Evolutionary conservation across 345 rosid genomes (phyloP).

Genomic region (Arabidopsis suecica): DNA sequence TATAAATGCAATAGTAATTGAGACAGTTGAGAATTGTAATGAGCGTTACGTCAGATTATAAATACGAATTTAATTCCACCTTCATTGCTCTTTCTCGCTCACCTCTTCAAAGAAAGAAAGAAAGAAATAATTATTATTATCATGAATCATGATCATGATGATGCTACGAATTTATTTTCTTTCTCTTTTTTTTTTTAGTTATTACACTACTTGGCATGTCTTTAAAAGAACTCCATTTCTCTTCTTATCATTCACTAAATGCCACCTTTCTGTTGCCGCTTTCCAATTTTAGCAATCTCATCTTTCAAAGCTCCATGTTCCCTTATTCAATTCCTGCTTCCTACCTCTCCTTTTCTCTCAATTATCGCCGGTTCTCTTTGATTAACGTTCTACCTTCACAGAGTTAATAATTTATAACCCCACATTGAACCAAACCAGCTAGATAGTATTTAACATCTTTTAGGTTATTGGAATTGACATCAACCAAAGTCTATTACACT

Average conservation of each 20-base stretch:
- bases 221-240: constrained; percentile 37
- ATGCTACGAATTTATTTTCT: constrained; percentile 30
- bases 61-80: constrained; percentile 74
- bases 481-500: constrained; percentile 27
- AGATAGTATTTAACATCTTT: constrained; percentile 35
- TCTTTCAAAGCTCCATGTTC: constrained; percentile 52
- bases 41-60: constrained; percentile 88
- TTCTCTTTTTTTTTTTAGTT: constrained; percentile 11
- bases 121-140: constrained; percentile 27
- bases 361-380: constrained; percentile 29
- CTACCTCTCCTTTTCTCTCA: constrained; percentile 43
- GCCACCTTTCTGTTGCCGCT: constrained; percentile 65
- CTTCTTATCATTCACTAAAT: constrained; percentile 59
- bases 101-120: constrained; percentile 37
- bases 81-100: constrained; percentile 43
- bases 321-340: constrained; percentile 53
- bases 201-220: constrained; percentile 43
- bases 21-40: constrained; percentile 86
- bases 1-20: constrained; percentile 96
- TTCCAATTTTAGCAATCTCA: constrained; percentile 53
- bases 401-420: constrained; percentile 33
- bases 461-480: constrained; percentile 36
- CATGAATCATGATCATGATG: constrained; percentile 46
- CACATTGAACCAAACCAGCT: constrained; percentile 38
- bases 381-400: constrained; percentile 34